Evolutionary conservation across 2,329 filamentous ascomycete genomes (phyloP).

Genomic region (Fusarium denticulatum): DNA sequence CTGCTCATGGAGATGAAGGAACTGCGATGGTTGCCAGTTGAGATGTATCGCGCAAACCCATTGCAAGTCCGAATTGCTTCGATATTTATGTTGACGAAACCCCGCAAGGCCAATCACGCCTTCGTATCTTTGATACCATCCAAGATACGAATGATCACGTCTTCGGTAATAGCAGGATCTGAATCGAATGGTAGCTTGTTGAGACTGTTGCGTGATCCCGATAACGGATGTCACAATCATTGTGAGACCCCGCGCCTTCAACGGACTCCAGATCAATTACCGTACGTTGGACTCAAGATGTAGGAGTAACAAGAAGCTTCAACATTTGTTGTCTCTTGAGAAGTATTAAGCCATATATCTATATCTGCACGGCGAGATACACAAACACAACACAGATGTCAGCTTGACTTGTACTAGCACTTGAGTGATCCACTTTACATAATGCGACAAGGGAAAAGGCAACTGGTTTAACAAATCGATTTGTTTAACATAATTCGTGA

Average conservation of each 20-base stretch:
- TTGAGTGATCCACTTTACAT: no score
- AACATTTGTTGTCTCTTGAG: accelerated
- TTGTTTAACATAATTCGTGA: background rate
- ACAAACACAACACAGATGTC: accelerated
- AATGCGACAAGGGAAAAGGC: accelerated
- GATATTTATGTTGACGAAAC: background rate
- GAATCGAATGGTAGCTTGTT: background rate
- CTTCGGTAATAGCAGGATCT: background rate
- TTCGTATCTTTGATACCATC: background rate
- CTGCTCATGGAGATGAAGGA: background rate
- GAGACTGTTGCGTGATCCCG: constrained; percentile 8
- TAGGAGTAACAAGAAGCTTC: accelerated
- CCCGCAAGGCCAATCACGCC: constrained; percentile 4
- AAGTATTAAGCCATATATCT: background rate
- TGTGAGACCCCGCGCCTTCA: background rate
- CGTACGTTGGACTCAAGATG: background rate
- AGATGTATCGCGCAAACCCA: background rate
- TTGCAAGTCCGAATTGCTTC: background rate
- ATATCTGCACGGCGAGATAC: accelerated
- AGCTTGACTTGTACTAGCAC: background rate
- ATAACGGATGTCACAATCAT: constrained; percentile 5
- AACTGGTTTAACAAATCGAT: background rate
- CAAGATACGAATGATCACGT: background rate
- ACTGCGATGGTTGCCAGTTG: background rate
- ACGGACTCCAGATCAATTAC: background rate